Base-by-base conservation (phyloP, 306 rosid species). In the Arachis hypogaea region DNA sequence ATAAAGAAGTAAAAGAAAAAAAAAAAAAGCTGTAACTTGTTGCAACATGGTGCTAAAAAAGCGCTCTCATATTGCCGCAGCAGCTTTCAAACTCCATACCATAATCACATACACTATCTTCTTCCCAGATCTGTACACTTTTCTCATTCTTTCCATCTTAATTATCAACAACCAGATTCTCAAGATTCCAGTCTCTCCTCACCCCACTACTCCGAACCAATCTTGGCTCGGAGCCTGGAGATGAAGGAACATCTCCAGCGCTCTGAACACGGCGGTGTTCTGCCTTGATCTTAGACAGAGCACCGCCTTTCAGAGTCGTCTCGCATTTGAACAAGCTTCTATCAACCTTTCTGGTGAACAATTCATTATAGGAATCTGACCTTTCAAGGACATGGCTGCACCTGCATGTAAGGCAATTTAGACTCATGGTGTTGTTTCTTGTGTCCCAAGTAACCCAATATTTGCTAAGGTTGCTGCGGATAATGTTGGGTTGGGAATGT, bases 131-230 rank as follows among this genome's bases (percentile, higher is more conserved):
- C 77, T 59, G 72, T 75, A 66, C 73, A 66, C 52, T 2, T 11
- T 5, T 47, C 52, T 6, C 14, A 47, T 47, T 54, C 63, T 41
- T 16, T 11, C 43, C 47, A 59, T 59, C 83, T 57, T 50, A 29
- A 2, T 63, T 61, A 8, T 75, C 77, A 67, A 64, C 77, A 67
- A 61, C 28, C 65, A 89, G 66, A 71, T 92, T 71, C 82, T 91
- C 96, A 58, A 88, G 84, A 84, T 89, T 92, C 99, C 99, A 94
- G 54, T 94, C 89, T 87, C 97, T 84, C 80, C 99, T 88, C 93
- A 89, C 84, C 18, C 95, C 99, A 5, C 85, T 76, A 82, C 99
- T 83, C 71, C 97, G 66, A 11, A 81, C 64, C 85, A 94, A 63
- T 73, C 75, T 83, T 0, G 96, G 97, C 29, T 77, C 92, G 0